These are phyloP conservation scores for Ophiostoma sp. DNA, from an alignment of 2,329 filamentous ascomycete species.

Conservation along the genomic window DNA sequence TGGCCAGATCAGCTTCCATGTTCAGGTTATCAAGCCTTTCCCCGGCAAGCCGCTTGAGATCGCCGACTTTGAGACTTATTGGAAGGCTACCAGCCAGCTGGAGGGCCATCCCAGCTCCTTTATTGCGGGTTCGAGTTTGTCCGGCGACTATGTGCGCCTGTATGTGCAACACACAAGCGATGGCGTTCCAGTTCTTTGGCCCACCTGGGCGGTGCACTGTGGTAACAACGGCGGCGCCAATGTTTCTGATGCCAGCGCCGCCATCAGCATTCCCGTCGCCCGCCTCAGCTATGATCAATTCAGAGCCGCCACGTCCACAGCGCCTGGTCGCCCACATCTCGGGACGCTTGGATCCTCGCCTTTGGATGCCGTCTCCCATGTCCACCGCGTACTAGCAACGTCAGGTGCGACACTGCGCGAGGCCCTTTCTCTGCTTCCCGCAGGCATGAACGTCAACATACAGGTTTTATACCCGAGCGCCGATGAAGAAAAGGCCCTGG, in stretches of 20 bases:
- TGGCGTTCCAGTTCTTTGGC: conserved; percentile 79
- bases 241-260: no score
- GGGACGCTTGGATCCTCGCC: conserved; percentile 42
- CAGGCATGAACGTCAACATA: conserved; percentile 81
- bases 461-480: conserved; percentile 80
- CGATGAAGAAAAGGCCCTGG: conserved; percentile 63
- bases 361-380: conserved; percentile 52
- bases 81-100: conserved; percentile 94
- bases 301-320: conserved; percentile 44
- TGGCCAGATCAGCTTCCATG: conserved; percentile 88
- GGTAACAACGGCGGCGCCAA: conserved; percentile 44
- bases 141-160: conserved; percentile 87
- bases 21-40: conserved; percentile 95
- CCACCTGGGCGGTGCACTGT: conserved; percentile 71
- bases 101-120: conserved; percentile 80
- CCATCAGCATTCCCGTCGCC: conserved; percentile 72
- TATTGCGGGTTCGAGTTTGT: conserved; percentile 90
- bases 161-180: conserved; percentile 91
- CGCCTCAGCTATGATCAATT: conserved; percentile 73
- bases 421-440: conserved; percentile 67
- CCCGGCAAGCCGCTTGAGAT: conserved; percentile 88
- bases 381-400: conserved; percentile 66
- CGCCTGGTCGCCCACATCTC: conserved; percentile 42
- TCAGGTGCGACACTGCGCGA: conserved; percentile 77
- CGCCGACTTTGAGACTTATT: conserved; percentile 97